Evolutionary conservation across 495 filamentous ascomycete species (phyloP), one percentile per base, ranked within the genome.

Genomic region (Neurospora discreta): DNA sequence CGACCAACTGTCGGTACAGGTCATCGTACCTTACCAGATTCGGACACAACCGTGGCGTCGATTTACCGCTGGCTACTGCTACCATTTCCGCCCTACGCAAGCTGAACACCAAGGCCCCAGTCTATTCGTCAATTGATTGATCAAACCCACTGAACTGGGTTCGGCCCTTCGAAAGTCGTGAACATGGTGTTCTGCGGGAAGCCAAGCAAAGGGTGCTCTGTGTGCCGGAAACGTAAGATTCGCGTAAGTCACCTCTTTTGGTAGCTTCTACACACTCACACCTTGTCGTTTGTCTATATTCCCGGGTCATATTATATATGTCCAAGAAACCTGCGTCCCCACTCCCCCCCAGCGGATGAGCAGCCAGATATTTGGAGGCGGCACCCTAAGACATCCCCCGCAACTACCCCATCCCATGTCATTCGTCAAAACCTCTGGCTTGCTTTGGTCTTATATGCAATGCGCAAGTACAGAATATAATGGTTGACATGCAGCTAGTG

Each of bases 161-260:
- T 15, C 52, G 52, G 52, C 15, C 2, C 52, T 33, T 60, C 15
- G 26, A 26, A 33, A 65, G 26, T 65, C 23, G 52, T 23, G 78
- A 82, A 75, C 68, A 92, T 91, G 89, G 90, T 92, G n/a, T 91
- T 91, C 78, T 86, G 86, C 76, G 90, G 90, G 39, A 92, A 90
- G 74, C 89, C 89, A 74, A 91, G 89, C 73, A 89, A 88, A 75
- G 89, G 89, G 52, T 92, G 90, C 78, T 86, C 86, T 70, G 89
- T 85, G 71, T 92, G 90, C 78, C 85, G 90, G 72, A 78, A 83
- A 73, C 78, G 80, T 72, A 85, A 85, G 74, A 83, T 83, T 73
- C 77, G 83, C 71, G 83, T 83, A 73, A 74, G 77, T 78, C 42
- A 23, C 68, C 41, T 44, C 71, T 18, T 65, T 33, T 18, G 26